Base-by-base conservation (phyloP, 352 stramenopile species). In the Hyaloperonospora brassicae region DNA sequence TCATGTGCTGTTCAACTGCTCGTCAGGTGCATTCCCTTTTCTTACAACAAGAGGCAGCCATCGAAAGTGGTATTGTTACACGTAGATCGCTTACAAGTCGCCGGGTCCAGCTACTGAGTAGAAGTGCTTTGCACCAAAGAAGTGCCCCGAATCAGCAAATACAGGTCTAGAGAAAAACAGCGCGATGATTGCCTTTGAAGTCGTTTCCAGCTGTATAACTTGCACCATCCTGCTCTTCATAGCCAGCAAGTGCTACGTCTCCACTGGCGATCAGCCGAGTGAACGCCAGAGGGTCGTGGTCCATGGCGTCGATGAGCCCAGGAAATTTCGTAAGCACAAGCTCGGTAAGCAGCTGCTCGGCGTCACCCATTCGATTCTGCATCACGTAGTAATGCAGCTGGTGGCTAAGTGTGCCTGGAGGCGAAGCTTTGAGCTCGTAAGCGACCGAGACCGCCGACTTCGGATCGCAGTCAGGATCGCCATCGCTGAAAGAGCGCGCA, bases 281-380 rank as follows among this genome's bases (percentile, higher is more conserved):
- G 55, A 92, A 88, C 34, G 76, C 66, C 17, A 85, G 48, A 21
- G 79, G 78, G 45, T 92, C 82, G 62, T 86, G 80, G 39, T 92
- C 82, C 73, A 89, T 87, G 13, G 79, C 82, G 48, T 92, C 82
- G 13, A 89, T 68, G 3, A 92, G 72, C 10, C 63, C 56, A 17
- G 81, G 73, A 46, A 89, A 89, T 47, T 79, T 72, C 21, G 72
- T 71, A 25, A 84, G 51, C 25, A 89, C 79, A 17, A 86, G 64
- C 46, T 87, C 65, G 1, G 70, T 70, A 9, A 92, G 59, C 47
- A 92, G 36, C 40, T 89, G 72, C 39, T 89, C 76, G 10, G 74
- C 75, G 6, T 81, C 67, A 13, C 50, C 50, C 49, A 80, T 63
- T 5, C 55, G 64, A 5, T 57, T 64, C 27, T 68, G 61, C 34